These are phyloP conservation scores for Tuber microsphaerosporum DNA, from an alignment of 495 filamentous ascomycete genomes.

Conservation along the genomic window DNA sequence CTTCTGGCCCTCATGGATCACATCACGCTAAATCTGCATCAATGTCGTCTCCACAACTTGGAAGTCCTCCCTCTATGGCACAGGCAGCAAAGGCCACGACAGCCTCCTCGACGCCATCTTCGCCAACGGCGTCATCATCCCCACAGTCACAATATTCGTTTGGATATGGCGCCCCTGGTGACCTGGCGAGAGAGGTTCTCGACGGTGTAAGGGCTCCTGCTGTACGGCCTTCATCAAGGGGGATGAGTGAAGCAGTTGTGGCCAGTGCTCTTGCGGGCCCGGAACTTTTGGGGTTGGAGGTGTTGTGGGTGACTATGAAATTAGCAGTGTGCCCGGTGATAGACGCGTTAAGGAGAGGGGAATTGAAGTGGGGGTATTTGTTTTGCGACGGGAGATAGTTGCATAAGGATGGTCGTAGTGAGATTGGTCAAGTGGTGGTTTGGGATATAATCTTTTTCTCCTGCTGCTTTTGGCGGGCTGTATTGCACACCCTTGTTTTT, in stretches of 20 bases:
- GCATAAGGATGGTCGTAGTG: neutral
- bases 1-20: neutral
- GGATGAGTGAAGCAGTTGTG: conserved; percentile 41
- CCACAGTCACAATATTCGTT: conserved; percentile 26
- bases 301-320: conserved; percentile 43
- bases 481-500: neutral
- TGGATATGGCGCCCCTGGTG: conserved; percentile 40
- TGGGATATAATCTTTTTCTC: conserved; percentile 4
- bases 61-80: conserved; percentile 24
- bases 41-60: conserved; percentile 23
- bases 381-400: conserved; percentile 47
- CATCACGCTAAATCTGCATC: neutral
- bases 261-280: conserved; percentile 38
- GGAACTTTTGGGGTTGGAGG: conserved; percentile 41
- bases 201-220: conserved; percentile 50
- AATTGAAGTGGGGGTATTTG: conserved; percentile 58
- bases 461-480: neutral
- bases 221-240: conserved; percentile 33
- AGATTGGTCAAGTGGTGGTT: neutral
- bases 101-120: conserved; percentile 49
- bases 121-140: conserved; percentile 25
- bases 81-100: conserved; percentile 42
- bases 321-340: conserved; percentile 44
- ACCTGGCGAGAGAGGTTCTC: conserved; percentile 56
- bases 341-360: conserved; percentile 47